Evolutionary conservation across 2,329 filamentous ascomycete genomes (phyloP), one percentile per base, ranked within the genome.

Genomic region (Graphiopsis chlorocephala): DNA sequence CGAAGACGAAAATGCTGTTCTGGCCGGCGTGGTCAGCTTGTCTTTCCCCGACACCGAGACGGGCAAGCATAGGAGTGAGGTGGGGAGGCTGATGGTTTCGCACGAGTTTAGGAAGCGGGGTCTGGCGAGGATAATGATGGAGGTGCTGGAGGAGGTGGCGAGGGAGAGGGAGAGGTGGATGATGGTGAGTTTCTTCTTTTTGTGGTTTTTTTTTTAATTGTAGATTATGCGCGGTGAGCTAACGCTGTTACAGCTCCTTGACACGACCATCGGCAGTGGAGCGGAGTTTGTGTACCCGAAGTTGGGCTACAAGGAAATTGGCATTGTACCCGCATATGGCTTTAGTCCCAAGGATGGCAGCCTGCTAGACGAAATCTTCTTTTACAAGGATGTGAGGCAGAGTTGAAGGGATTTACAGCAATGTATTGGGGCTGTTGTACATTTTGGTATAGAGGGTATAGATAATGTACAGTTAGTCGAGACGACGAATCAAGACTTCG

Each of bases 11-110:
- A n/a, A n/a, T n/a, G n/a, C n/a, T n/a, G n/a, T n/a, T 55, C 79
- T 86, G 29, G 79, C 85, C 64, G 87, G 86, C 7, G 80, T 85
- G 47, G 85, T 84, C 26, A 85, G 85, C 79, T 77, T 89, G 3
- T 72, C 69, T 55, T 80, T 83, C 74, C 83, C 84, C 6, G 74
- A 76, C 20, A 79, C 78, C 4, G 84, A 89, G 73, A 88, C 86
- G 4, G 85, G 82, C 0, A 79, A 81, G 0, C 86, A 86, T 68
- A 78, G 86, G 31, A 85, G 79, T 2, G 69, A 75, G 11, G 83
- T 89, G 1, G 83, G 89, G 74, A 85, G 86, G 72, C 77, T 89
- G 38, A 77, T 89, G 45, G 79, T 89, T 11, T 82, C 81, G 66
- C 83, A 83, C 14, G 77, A 76, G 53, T 82, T 81, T 69, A 79